Conservation (phyloP, 768 basidiomycete genomes). For the Suillus paluster region DNA sequence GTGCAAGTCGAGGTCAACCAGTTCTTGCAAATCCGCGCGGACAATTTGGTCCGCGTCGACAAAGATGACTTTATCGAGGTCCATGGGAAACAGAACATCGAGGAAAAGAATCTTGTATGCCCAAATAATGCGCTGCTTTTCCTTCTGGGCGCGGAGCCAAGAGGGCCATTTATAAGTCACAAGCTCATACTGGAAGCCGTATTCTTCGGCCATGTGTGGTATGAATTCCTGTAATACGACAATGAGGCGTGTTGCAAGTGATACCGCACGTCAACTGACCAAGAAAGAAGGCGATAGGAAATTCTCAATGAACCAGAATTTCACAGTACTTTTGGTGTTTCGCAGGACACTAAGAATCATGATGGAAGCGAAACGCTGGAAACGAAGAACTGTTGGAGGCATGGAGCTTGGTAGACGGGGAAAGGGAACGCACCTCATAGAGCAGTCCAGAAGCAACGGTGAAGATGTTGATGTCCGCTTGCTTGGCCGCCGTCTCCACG, state of each 20-base stretch:
- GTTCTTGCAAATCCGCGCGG: slow-evolving; percentile 91
- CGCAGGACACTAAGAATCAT: slow-evolving; percentile 97
- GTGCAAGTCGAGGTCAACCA: slow-evolving; percentile 91
- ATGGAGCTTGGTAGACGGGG: not conserved
- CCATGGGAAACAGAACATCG: slow-evolving; percentile 98
- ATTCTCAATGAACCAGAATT: slow-evolving; percentile 99
- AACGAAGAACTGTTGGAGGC: slow-evolving; percentile 7
- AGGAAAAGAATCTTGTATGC: slow-evolving; percentile 99
- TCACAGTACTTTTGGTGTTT: slow-evolving; percentile 93
- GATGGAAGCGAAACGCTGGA: slow-evolving; percentile 92
- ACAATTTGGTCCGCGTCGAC: slow-evolving; percentile 99
- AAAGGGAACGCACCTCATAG: slow-evolving; percentile 73
- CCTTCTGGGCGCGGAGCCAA: slow-evolving; percentile 95
- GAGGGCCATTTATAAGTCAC: slow-evolving; percentile 99
- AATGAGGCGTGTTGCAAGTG: not conserved
- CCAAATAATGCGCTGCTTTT: slow-evolving; percentile 99
- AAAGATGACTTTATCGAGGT: slow-evolving; percentile 98
- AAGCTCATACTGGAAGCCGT: slow-evolving; percentile 94
- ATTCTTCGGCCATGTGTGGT: slow-evolving; percentile 88
- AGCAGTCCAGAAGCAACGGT: slow-evolving; percentile 96
- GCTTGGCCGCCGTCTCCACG: slow-evolving; percentile 39
- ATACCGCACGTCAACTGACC: slow-evolving; percentile 45
- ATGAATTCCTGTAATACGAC: slow-evolving; percentile 76
- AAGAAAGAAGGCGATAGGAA: slow-evolving; percentile 98
- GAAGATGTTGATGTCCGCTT: slow-evolving; percentile 98